phyloP scores from a whole-genome alignment of 768 basidiomycete genomes.

The Termitomyces sp. region DNA sequence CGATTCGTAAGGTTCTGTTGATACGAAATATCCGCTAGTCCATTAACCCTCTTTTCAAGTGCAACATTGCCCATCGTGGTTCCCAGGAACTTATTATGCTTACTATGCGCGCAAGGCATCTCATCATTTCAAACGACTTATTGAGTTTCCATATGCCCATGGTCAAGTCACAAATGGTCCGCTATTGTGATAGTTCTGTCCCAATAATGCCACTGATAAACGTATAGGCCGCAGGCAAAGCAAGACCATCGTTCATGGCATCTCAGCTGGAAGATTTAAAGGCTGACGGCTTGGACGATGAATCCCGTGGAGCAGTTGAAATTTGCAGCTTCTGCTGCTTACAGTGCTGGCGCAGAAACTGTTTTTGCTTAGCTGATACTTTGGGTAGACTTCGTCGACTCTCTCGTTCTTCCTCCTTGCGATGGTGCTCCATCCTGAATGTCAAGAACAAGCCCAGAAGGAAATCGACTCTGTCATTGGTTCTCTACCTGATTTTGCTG shows the following conservation, averaged over 20 bases:
- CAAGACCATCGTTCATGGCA: background rate
- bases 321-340: background rate
- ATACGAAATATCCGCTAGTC: background rate
- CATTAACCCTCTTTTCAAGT: constrained; percentile 1
- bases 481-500: constrained; percentile 6
- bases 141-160: background rate
- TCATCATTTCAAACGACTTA: background rate
- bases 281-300: background rate
- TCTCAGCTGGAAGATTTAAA: background rate
- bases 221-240: background rate
- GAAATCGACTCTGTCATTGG: constrained; percentile 19
- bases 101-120: background rate
- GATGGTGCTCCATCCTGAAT: constrained; percentile 17
- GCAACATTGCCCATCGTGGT: constrained; percentile 11
- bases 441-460: constrained; percentile 13
- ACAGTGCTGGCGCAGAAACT: background rate
- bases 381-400: background rate
- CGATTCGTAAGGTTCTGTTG: constrained; percentile 12
- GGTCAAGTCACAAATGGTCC: background rate
- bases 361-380: background rate
- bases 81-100: background rate
- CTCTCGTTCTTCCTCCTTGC: constrained; percentile 9
- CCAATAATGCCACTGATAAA: background rate
- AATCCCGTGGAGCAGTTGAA: background rate
- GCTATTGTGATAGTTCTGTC: background rate